A percentile compares a stretch with the other conserved stretches of the same genome.
Evolutionary conservation across 371 early-diverging fungal species (phyloP).

Genomic region (Phascolomyces articulosus): DNA sequence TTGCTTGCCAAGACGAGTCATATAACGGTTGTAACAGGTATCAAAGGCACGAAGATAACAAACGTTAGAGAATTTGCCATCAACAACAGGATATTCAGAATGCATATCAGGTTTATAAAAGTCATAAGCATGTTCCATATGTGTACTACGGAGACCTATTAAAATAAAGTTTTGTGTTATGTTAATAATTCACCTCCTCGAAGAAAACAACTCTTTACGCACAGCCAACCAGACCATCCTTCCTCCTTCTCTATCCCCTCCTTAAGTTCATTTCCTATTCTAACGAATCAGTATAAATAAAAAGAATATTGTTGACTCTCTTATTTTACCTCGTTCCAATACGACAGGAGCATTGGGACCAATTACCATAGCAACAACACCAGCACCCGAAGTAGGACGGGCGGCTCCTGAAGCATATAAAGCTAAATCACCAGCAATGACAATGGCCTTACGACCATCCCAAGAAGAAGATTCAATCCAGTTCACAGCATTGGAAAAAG

Average conservation of each 20-base stretch:
- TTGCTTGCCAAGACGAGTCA: slow-evolving; percentile 69
- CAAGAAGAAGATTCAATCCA: slow-evolving; percentile 94
- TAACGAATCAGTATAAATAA: background rate
- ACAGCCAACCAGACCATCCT: too few species aligned
- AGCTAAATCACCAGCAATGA: slow-evolving; percentile 97
- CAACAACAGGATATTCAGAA: slow-evolving; percentile 95
- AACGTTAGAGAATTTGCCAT: slow-evolving; percentile 90
- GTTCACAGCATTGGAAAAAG: slow-evolving; percentile 95
- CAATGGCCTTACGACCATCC: slow-evolving; percentile 93
- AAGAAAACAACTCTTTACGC: too few species aligned
- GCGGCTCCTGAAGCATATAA: slow-evolving; percentile 93
- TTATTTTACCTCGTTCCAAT: slow-evolving; percentile 71
- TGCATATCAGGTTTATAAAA: slow-evolving; percentile 98
- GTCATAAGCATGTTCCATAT: slow-evolving; percentile 97
- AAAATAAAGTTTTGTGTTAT: too few species aligned
- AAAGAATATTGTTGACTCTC: background rate
- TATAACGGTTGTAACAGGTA: slow-evolving; percentile 83
- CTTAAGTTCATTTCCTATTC: background rate
- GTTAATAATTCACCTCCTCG: too few species aligned
- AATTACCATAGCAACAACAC: slow-evolving; percentile 92
- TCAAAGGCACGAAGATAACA: slow-evolving; percentile 94
- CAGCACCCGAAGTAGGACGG: slow-evolving; percentile 96
- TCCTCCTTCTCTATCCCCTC: background rate
- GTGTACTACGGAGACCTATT: slow-evolving; percentile 80
- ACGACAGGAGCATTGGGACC: slow-evolving; percentile 96